Evolutionary conservation across 2,329 filamentous ascomycete species (phyloP).

Genomic region (Diplocarpon rosae): DNA sequence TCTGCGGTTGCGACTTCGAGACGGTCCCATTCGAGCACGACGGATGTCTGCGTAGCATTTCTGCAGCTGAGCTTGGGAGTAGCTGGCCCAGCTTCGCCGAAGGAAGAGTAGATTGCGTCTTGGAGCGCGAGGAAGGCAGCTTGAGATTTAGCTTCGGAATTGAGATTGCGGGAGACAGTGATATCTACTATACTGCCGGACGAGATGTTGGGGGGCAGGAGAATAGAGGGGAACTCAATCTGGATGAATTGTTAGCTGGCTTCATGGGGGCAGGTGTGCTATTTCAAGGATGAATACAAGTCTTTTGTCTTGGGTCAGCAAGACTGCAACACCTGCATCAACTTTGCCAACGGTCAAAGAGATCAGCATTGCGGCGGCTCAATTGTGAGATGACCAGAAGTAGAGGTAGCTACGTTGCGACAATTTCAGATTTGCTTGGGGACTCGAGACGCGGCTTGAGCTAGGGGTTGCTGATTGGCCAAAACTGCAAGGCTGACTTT

Average conservation of each 20-base stretch:
- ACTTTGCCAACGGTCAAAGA: constrained; percentile 98
- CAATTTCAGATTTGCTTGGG: constrained; percentile 9
- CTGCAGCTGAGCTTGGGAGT: constrained; percentile 77
- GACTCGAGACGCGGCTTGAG: constrained; percentile 5
- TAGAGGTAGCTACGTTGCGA: constrained; percentile 18
- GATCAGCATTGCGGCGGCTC: constrained; percentile 62
- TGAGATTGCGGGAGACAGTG: constrained; percentile 76
- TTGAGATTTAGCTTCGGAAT: constrained; percentile 65
- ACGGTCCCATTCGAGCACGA: constrained; percentile 96
- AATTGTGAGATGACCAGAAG: constrained; percentile 2
- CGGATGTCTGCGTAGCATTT: constrained; percentile 96
- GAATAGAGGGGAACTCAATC: constrained; percentile 98
- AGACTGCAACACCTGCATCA: constrained; percentile 93
- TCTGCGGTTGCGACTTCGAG: constrained; percentile 88
- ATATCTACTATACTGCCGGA: constrained; percentile 98
- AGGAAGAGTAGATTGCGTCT: constrained; percentile 74
- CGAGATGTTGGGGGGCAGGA: constrained; percentile 87
- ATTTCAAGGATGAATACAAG: constrained; percentile 48
- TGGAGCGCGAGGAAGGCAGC: constrained; percentile 76
- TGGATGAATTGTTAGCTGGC: constrained; percentile 32
- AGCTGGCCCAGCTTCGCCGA: constrained; percentile 68
- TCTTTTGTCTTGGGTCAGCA: constrained; percentile 92
- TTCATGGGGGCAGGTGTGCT: background rate
- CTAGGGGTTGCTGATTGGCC: constrained; percentile 5
- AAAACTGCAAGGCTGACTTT: constrained; percentile 2